phyloP scores from a whole-genome alignment of 371 early-diverging fungal species.

The Mortierella sp. region DNA sequence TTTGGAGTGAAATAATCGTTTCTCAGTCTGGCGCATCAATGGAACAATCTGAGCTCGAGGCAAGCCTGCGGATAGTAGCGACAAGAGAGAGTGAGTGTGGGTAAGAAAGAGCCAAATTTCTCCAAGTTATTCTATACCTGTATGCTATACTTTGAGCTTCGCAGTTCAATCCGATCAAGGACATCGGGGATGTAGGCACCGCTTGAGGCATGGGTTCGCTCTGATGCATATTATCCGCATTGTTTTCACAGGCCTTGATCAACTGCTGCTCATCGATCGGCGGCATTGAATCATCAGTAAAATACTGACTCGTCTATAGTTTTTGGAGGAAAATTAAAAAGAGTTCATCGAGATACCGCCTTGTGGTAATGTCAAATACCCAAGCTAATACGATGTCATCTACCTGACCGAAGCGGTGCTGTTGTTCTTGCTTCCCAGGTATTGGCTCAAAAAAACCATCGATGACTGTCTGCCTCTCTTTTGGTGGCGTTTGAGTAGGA shows the following conservation, averaged over 20 bases:
- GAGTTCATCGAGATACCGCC: not conserved
- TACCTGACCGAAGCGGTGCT: not conserved
- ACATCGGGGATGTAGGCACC: slow-evolving; percentile 15
- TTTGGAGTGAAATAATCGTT: not conserved
- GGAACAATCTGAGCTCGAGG: not conserved
- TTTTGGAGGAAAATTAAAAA: not conserved
- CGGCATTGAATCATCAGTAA: not conserved
- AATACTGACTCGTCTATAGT: slow-evolving; percentile 7
- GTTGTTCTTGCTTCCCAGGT: not conserved
- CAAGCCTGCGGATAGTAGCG: not conserved
- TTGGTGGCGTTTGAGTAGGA: not conserved
- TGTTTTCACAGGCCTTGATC: not conserved
- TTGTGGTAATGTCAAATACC: not conserved
- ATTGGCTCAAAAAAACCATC: slow-evolving; percentile 25
- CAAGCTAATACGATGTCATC: not conserved
- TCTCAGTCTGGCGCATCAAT: not conserved
- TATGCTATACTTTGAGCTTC: slow-evolving; percentile 1
- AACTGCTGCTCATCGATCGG: not conserved
- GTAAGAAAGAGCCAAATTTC: no score
- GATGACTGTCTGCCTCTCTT: slow-evolving; percentile 18
- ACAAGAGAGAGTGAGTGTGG: not conserved
- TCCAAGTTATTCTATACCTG: not conserved
- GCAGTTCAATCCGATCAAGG: not conserved
- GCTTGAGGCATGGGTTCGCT: slow-evolving; percentile 2
- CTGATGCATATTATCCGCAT: not conserved